Evolutionary conservation across 768 basidiomycete genomes (phyloP).

Genomic region (Termitomyces sp.): DNA sequence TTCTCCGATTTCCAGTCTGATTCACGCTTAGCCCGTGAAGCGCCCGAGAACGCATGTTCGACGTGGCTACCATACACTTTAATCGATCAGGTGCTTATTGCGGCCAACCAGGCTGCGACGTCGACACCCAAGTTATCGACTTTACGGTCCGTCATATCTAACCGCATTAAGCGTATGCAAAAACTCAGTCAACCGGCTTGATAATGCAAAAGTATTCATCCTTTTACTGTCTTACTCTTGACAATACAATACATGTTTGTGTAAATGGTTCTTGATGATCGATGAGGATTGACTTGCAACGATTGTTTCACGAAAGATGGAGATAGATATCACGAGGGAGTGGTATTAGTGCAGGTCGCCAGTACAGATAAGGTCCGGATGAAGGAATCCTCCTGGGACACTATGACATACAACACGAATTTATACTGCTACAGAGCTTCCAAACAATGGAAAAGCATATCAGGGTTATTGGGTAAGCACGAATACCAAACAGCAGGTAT

Average conservation of each 20-base stretch:
- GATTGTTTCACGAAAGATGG: background rate
- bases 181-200: constrained; percentile 38
- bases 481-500: constrained; percentile 9
- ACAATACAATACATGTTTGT: background rate
- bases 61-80: constrained; percentile 84
- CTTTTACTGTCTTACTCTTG: background rate
- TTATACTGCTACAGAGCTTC: constrained; percentile 28
- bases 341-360: constrained; percentile 1
- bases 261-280: background rate
- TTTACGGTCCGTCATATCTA: constrained; percentile 55
- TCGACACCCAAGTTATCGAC: constrained; percentile 44
- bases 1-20: constrained; percentile 39
- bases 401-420: constrained; percentile 21
- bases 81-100: constrained; percentile 75
- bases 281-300: background rate
- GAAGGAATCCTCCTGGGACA: constrained; percentile 29
- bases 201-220: constrained; percentile 8
- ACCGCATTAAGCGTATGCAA: constrained; percentile 64
- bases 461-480: constrained; percentile 2
- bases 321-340: background rate
- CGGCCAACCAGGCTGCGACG: constrained; percentile 46
- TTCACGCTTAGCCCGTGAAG: constrained; percentile 43
- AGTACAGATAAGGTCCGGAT: constrained; percentile 2
- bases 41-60: constrained; percentile 48
- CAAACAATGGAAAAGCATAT: constrained; percentile 13